Evolutionary conservation across 345 rosid genomes (phyloP).

Genomic region (Kandelia obovata): DNA sequence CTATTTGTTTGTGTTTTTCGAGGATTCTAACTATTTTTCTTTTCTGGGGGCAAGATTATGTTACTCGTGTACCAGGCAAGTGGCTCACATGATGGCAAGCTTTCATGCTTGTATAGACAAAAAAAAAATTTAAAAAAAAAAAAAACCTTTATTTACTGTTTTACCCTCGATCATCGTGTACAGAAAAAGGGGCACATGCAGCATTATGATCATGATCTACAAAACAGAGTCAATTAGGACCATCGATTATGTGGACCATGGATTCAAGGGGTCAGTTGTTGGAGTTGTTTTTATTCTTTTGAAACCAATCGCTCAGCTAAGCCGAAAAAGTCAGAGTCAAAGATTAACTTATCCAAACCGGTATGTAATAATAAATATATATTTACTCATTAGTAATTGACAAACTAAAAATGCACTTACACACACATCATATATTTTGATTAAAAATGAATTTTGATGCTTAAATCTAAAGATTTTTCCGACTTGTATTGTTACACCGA

Average conservation of each 20-base stretch:
- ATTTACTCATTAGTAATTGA: too few species aligned
- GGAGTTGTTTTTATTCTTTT: constrained; percentile 21
- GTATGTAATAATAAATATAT: too few species aligned
- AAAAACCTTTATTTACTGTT: constrained; percentile 12
- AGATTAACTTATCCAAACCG: too few species aligned
- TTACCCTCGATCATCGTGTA: constrained; percentile 22
- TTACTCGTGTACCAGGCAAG: constrained; percentile 38
- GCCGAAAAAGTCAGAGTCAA: too few species aligned
- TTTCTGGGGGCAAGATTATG: constrained; percentile 45
- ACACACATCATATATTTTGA: too few species aligned
- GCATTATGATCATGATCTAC: constrained; percentile 26
- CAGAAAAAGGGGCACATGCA: constrained; percentile 24
- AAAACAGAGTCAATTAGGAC: constrained; percentile 15
- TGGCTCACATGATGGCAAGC: constrained; percentile 46
- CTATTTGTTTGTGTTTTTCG: neutral
- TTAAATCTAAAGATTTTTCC: too few species aligned
- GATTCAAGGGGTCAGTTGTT: constrained; percentile 18
- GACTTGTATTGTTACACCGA: too few species aligned
- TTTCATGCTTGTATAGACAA: constrained; percentile 33
- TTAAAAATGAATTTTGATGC: too few species aligned
- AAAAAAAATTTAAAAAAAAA: too few species aligned
- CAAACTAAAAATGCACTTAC: too few species aligned
- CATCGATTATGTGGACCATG: constrained; percentile 35
- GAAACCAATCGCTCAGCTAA: neutral
- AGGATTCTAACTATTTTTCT: neutral